Conservation (phyloP, 257 asterid species). For the Nicotiana sylvestris region DNA sequence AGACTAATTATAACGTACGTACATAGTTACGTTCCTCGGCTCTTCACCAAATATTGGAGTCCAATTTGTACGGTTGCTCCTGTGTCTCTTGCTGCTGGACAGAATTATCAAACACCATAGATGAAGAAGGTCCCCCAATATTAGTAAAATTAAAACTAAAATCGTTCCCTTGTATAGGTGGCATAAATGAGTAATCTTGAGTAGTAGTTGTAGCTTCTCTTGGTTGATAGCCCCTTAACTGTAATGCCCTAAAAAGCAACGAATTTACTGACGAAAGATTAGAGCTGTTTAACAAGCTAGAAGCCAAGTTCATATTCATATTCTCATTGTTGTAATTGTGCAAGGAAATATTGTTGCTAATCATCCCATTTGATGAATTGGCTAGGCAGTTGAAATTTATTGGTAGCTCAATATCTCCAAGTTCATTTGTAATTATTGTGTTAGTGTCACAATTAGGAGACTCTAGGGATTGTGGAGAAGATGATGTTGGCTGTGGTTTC, state of each 20-base stretch:
- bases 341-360: conserved; percentile 13
- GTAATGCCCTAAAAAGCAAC: conserved; percentile 45
- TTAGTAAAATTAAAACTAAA: conserved; percentile 9
- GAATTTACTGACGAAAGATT: conserved; percentile 47
- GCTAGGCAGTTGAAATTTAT: conserved; percentile 25
- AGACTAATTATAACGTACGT: not conserved
- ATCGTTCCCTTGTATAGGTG: conserved; percentile 17
- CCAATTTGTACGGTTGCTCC: conserved; percentile 57
- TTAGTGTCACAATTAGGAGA: conserved; percentile 43
- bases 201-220: conserved; percentile 1
- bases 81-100: conserved; percentile 27
- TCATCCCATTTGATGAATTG: conserved; percentile 16
- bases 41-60: conserved; percentile 57
- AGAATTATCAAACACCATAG: not conserved
- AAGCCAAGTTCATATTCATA: conserved; percentile 39
- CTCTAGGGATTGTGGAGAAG: conserved; percentile 56
- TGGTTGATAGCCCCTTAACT: conserved; percentile 36
- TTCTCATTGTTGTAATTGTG: conserved; percentile 25
- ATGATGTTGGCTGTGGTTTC: conserved; percentile 46
- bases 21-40: not conserved
- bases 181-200: conserved; percentile 22
- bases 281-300: conserved; percentile 16
- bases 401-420: conserved; percentile 54
- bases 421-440: conserved; percentile 29
- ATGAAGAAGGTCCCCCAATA: not conserved